Evolutionary conservation across 2,329 filamentous ascomycete species (phyloP), one percentile per base, ranked within the genome.

Genomic region (Cladosporium sp.): DNA sequence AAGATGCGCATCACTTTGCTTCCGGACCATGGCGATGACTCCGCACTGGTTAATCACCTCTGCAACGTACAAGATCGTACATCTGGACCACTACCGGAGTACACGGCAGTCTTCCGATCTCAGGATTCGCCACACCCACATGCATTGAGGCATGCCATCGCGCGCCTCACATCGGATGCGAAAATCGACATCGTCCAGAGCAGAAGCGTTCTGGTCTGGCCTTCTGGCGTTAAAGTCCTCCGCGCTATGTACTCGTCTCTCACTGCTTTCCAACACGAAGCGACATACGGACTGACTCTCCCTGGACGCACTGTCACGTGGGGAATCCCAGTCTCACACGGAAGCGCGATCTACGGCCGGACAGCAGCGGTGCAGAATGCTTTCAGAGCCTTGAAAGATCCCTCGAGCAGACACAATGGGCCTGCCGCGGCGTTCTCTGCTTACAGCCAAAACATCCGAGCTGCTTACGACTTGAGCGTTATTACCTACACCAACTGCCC

Each of bases 181-280:
- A 71, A 71, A 51, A 62, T 70, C 15, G 66, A 71, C 47, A 30
- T 71, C 7, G 38, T 71, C 6, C 69, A 71, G 41, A 69, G 70
- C 44, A 51, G 70, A 7, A 68, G 49, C 10, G 64, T 71, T n/a
- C 63, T 67, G 21, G 59, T 66, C 8, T 66, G 63, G 63, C 34
- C 44, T 2, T 38, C 55, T n/a, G 63, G 44, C 12, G 15, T 28
- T 1, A 21, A 47, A 24, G 18, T 59, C n/a, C 28, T 52, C n/a
- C 55, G 54, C 34, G 63, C 55, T 8, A 38, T 38, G 4, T 65
- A 54, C 44, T 65, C 66, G 0, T 65, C 52, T 10, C 24, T 71
- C 26, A 54, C 66, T 24, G 59, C 59, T 12, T 28, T 71, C 32
- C 52, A 68, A 55, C 66, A 71, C 18, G 70, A 71, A 51, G 38